A percentile compares a stretch with the other conserved stretches of the same genome.
Evolutionary conservation across 1,284 basidiomycete species (phyloP).

Genomic region (Ustilago esculenta): DNA sequence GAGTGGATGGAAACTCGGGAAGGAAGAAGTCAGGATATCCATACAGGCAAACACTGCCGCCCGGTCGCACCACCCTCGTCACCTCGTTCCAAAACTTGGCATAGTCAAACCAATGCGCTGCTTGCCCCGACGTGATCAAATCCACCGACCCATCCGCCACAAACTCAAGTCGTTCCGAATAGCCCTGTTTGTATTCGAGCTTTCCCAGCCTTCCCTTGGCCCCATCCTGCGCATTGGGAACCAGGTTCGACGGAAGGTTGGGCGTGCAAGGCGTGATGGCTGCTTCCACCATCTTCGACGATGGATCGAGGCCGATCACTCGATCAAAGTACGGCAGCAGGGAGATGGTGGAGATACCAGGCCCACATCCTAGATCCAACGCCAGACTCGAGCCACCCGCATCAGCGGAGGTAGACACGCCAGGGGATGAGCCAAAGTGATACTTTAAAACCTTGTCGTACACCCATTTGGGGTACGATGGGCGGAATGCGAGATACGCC

Average conservation of each 20-base stretch:
- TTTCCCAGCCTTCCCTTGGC: conserved; percentile 62
- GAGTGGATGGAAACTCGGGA: conserved; percentile 73
- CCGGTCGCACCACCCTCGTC: conserved; percentile 73
- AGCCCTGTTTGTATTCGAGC: conserved; percentile 70
- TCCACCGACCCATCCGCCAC: conserved; percentile 75
- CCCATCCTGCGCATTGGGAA: conserved; percentile 44
- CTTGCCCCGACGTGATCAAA: conserved; percentile 79
- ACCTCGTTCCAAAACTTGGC: conserved; percentile 77
- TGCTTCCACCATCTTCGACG: conserved; percentile 76
- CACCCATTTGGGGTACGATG: conserved; percentile 49
- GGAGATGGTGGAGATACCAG: conserved; percentile 75
- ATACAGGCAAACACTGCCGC: conserved; percentile 81
- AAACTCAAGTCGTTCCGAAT: conserved; percentile 73
- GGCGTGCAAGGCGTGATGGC: conserved; percentile 70
- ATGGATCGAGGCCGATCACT: conserved; percentile 79
- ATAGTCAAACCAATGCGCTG: conserved; percentile 89
- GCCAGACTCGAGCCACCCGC: conserved; percentile 30
- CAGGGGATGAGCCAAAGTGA: conserved; percentile 17
- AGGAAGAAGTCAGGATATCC: conserved; percentile 82
- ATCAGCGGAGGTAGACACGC: background rate
- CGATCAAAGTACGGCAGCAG: conserved; percentile 73
- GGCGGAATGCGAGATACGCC: conserved; percentile 50
- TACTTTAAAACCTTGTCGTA: conserved; percentile 37
- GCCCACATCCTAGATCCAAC: conserved; percentile 83
- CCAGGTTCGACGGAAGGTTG: conserved; percentile 7